Base-by-base conservation (phyloP, 2,329 filamentous ascomycete genomes). In the Alternaria hordeiaustralica region DNA sequence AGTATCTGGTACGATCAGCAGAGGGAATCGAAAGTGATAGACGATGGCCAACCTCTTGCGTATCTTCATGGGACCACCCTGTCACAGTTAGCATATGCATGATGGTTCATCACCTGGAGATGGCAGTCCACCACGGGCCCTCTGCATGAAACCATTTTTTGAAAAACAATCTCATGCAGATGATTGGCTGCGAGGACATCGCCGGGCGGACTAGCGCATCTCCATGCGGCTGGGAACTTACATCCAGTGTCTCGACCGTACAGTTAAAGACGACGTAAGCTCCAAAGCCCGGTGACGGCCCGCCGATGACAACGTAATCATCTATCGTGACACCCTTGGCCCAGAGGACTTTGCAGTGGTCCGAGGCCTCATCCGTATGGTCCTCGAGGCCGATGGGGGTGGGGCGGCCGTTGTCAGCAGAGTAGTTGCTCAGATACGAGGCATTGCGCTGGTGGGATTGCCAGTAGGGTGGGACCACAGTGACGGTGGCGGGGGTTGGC, bases 191-290 rank as follows among this genome's bases (percentile, higher is more conserved):
- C 63, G 58, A 60, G 49, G 49, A 51, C 45, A 55, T 57, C 55
- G 62, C 61, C 55, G 58, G 53, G 59, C 65, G 49, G 61, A 28
- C 63, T 60, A 60, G 64, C 64, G 60, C 51, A 67, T 61, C 58
- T 63, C 30, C 49, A 57, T 71, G 67, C 65, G 64, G 66, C 63
- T 54, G 62, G 60, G 65, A 60, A 86, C 89, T 78, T 78, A 94
- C 93, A 79, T 89, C 91, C 55, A 98, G 83, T 4, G 94, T 97
- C 78, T 96, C 90, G 47, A 99, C 92, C 51, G 87, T 89, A 74
- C 96, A 94, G 76, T 93, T 96, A 92, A 93, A 99, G 8, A 97
- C 94, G 2, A 97, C 93, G 82, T 98, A 99, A 2, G 94, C 92
- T n/a, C 95, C 95, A 51, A 90, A 82, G 6, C 86, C 86, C 5